Evolutionary conservation across 2,329 filamentous ascomycete genomes (phyloP), one percentile per base, ranked within the genome.

Genomic region (Sporothrix mexicana): DNA sequence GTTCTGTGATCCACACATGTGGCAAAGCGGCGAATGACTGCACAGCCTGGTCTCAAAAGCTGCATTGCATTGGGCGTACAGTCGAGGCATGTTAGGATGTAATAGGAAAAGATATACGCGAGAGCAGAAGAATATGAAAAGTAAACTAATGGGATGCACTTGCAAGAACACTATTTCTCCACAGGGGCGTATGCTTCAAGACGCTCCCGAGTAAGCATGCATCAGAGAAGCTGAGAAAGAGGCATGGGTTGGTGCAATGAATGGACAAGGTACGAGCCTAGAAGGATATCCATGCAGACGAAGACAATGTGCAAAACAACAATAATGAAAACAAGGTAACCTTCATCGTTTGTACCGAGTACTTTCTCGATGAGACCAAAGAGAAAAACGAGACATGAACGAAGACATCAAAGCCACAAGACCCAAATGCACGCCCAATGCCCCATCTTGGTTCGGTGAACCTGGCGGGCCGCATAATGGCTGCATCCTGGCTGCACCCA

Each of bases 331-430:
- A 67, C 1, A 49, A 12, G 12, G 45, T 36, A 6, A 67, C 45
- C n/a, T 67, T 17, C 8, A 1, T 2, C 17, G 13, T 36, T 17
- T 36, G 64, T 67, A 67, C 45, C 20, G 45, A 47, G 45, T 51
- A 67, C 64, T 36, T 67, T 5, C 23, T 8, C 49, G 23, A 51
- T 49, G 64, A 30, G 15, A n/a, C 36, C 36, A 47, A 66, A 66
- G 3, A 66, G 43, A 41, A 25, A 66, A 66, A 66, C 43, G 12
- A 47, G 10, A 66, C 13, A 15, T 17, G 2, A 10, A 25, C 9
- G 3, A 23, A 12, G 55, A 59, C 55, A 12, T 13, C n/a, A n/a
- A 10, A 23, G 49, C 13, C 6, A 51, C 15, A 51, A 51, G 30
- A 36, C 30, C 30, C 30, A 51, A 51, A 57, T 13, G 23, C 53